These are phyloP conservation scores for Candida tropicalis DNA, from an alignment of 1,139 yeast species.

Conservation along the genomic window DNA sequence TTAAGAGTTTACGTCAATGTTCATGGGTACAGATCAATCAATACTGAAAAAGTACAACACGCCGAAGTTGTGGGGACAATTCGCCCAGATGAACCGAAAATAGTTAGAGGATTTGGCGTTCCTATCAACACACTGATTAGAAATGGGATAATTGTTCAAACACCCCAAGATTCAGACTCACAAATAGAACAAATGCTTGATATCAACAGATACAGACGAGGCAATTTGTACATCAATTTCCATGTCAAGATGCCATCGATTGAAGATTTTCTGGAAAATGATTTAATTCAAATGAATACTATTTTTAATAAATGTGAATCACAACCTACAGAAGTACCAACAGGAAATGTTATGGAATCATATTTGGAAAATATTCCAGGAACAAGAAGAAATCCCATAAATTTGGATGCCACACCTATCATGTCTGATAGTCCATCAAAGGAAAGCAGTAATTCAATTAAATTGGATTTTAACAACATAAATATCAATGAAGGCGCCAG, in stretches of 20 bases:
- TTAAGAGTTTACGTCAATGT: slow-evolving; percentile 43
- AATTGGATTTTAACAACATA: slow-evolving; percentile 6
- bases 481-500: not conserved
- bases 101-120: slow-evolving; percentile 58
- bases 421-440: slow-evolving; percentile 7
- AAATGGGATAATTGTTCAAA: slow-evolving; percentile 22
- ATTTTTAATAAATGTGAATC: slow-evolving; percentile 18
- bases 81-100: slow-evolving; percentile 47
- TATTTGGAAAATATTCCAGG: slow-evolving; percentile 29
- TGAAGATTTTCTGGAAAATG: slow-evolving; percentile 28
- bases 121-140: slow-evolving; percentile 54
- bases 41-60: slow-evolving; percentile 29
- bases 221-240: slow-evolving; percentile 46
- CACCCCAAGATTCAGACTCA: slow-evolving; percentile 21
- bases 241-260: slow-evolving; percentile 40
- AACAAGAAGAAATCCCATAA: slow-evolving; percentile 10
- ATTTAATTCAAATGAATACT: slow-evolving; percentile 24
- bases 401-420: slow-evolving; percentile 8
- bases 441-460: slow-evolving; percentile 4
- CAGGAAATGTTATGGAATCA: slow-evolving; percentile 19
- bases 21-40: slow-evolving; percentile 34
- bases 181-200: slow-evolving; percentile 21
- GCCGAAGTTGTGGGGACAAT: slow-evolving; percentile 54
- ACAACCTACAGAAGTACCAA: slow-evolving; percentile 4
- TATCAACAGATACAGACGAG: slow-evolving; percentile 28